Evolutionary conservation across 164 flowering plant genomes (phyloP).

Genomic region (Umbellularia californica): DNA sequence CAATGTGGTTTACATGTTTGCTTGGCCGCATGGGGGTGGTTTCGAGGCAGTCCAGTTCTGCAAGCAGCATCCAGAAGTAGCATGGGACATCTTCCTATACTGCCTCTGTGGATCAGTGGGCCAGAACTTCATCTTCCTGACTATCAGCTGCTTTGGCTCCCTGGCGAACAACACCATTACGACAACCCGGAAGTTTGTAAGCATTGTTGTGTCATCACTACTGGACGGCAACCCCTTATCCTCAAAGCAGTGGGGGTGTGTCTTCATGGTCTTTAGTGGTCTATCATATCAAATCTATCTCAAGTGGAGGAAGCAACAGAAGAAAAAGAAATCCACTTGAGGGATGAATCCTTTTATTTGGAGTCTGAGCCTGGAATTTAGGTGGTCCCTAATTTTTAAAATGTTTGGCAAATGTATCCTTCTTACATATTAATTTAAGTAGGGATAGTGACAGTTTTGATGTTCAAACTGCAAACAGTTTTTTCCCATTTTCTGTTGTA

Average conservation of each 20-base stretch:
- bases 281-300: constrained; percentile 88
- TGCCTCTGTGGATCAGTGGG: constrained; percentile 98
- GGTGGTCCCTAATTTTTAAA: not conserved
- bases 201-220: constrained; percentile 92
- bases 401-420: not conserved
- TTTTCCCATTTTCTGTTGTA: not conserved
- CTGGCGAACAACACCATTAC: constrained; percentile 96
- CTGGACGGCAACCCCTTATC: constrained; percentile 96
- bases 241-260: constrained; percentile 84
- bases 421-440: not conserved
- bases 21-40: constrained; percentile 75
- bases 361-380: constrained; percentile 12
- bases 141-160: constrained; percentile 93
- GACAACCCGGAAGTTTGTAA: constrained; percentile 94
- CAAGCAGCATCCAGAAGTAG: constrained; percentile 89
- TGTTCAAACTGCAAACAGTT: not conserved
- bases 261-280: constrained; percentile 87
- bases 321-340: constrained; percentile 58
- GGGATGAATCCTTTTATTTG: constrained; percentile 1
- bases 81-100: constrained; percentile 88
- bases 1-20: constrained; percentile 90
- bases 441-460: constrained; percentile 12
- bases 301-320: constrained; percentile 84
- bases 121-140: constrained; percentile 94
- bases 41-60: constrained; percentile 80